Evolutionary conservation across 169 alveolate species (phyloP).

Genomic region (Babesia sp.): DNA sequence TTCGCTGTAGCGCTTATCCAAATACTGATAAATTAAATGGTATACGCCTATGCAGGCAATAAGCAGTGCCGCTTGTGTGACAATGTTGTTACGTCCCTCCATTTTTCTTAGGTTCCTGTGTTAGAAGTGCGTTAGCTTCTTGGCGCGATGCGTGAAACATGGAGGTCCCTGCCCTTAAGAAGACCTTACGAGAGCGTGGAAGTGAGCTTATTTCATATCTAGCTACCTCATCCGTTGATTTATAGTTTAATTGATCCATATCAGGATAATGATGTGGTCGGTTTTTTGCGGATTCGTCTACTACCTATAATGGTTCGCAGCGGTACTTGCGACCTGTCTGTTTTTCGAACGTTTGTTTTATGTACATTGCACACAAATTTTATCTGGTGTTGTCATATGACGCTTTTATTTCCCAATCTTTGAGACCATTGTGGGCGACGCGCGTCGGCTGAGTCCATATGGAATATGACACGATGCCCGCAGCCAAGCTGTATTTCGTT

Average conservation of each 20-base stretch:
- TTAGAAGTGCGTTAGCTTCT: conserved; percentile 5
- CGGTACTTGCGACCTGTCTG: too few species aligned
- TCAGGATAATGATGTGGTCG: background rate
- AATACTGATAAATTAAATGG: conserved; percentile 12
- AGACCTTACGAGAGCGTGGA: conserved; percentile 17
- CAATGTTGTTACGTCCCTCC: background rate
- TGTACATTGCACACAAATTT: too few species aligned
- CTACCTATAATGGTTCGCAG: too few species aligned
- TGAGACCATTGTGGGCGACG: background rate
- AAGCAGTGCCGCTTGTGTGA: conserved; percentile 3
- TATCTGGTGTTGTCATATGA: background rate
- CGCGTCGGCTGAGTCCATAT: background rate
- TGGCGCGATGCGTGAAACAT: conserved; percentile 11
- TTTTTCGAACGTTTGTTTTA: too few species aligned
- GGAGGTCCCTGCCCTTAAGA: conserved; percentile 17
- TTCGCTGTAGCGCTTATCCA: background rate
- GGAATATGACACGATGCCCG: background rate
- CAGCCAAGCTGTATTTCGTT: background rate
- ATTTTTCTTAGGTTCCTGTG: background rate
- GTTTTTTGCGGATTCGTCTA: too few species aligned
- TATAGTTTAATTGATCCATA: conserved; percentile 31
- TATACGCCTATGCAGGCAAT: conserved; percentile 14
- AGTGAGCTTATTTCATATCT: conserved; percentile 22
- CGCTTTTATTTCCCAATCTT: background rate
- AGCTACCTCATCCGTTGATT: conserved; percentile 36